Conservation (phyloP, 1,139 yeast genomes). For the Nadsonia starkeyi-henricii region DNA sequence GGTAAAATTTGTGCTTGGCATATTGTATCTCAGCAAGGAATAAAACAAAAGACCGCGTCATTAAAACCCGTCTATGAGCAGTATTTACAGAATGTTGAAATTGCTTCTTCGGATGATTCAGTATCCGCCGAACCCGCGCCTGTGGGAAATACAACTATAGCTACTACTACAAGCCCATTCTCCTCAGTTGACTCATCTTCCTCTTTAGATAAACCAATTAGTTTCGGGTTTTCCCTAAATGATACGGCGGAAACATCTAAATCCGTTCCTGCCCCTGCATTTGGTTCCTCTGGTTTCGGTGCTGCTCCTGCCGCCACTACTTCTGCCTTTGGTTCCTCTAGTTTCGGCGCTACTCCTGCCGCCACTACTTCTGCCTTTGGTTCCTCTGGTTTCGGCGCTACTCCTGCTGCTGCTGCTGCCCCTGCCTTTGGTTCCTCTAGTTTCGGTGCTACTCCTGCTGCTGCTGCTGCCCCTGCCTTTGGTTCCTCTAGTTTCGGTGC, state of each 20-base stretch:
- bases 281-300: background rate
- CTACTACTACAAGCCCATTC: background rate
- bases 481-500: background rate
- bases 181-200: conserved; percentile 2
- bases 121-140: background rate
- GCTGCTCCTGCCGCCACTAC: conserved; percentile 1
- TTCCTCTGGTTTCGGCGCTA: background rate
- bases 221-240: background rate
- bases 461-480: conserved; percentile 4
- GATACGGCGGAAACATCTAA: background rate
- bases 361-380: background rate
- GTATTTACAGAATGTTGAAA: conserved; percentile 1
- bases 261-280: background rate
- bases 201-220: conserved; percentile 1
- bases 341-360: conserved; percentile 5
- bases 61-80: conserved; percentile 3
- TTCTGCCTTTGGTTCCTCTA: background rate
- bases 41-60: conserved; percentile 9
- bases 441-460: conserved; percentile 3
- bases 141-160: background rate
- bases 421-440: conserved; percentile 7
- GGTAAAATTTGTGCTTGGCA: conserved; percentile 57
- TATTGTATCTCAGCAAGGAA: conserved; percentile 27
- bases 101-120: conserved; percentile 1
- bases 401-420: conserved; percentile 1